Conservation (phyloP, 2,329 filamentous ascomycete genomes). For the Stemphylium beticola region DNA sequence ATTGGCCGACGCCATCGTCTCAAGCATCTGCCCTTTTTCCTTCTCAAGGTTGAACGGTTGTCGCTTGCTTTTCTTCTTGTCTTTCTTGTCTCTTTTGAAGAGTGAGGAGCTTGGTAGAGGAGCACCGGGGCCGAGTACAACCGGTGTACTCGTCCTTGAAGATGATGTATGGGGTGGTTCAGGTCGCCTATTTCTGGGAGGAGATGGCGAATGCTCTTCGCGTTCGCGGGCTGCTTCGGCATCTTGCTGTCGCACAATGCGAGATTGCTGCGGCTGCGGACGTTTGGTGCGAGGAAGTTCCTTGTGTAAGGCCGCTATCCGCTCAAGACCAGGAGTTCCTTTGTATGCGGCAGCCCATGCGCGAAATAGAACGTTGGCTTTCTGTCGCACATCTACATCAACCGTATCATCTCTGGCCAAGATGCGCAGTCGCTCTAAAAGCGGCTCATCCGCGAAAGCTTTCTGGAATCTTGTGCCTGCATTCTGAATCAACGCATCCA, state of each 20-base stretch:
- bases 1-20: conserved; percentile 85
- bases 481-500: conserved; percentile 95
- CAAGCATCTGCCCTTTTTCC: conserved; percentile 86
- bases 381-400: conserved; percentile 83
- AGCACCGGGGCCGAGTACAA: conserved; percentile 34
- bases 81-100: conserved; percentile 60
- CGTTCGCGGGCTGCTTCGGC: conserved; percentile 73
- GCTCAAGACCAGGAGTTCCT: conserved; percentile 77
- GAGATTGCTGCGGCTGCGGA: conserved; percentile 73
- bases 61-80: conserved; percentile 61
- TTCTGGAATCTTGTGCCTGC: conserved; percentile 86
- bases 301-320: conserved; percentile 78
- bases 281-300: conserved; percentile 68
- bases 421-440: conserved; percentile 88
- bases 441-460: conserved; percentile 84
- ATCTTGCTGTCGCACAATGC: conserved; percentile 81
- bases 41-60: conserved; percentile 81
- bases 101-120: conserved; percentile 59
- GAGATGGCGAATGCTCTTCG: conserved; percentile 56
- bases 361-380: conserved; percentile 84
- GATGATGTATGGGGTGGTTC: conserved; percentile 38
- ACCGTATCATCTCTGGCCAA: conserved; percentile 85
- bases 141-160: conserved; percentile 35
- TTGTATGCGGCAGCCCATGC: conserved; percentile 87
- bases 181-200: conserved; percentile 29